Evolutionary conservation across 257 asterid species (phyloP).

Genomic region (Leonotis leonurus): DNA sequence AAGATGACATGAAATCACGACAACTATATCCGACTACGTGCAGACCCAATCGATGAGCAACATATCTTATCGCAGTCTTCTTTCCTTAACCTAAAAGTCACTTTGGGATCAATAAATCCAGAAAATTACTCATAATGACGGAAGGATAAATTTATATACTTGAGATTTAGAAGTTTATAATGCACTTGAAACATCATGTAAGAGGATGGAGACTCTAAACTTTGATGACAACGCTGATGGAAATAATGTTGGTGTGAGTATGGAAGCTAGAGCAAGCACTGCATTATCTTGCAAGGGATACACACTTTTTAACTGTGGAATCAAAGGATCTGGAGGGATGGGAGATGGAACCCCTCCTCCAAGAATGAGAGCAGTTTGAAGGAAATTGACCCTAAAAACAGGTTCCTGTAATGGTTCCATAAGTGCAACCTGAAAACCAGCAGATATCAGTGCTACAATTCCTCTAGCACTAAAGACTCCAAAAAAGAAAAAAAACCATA

Average conservation of each 20-base stretch:
- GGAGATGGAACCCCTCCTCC: slow-evolving; percentile 83
- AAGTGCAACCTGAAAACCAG: slow-evolving; percentile 59
- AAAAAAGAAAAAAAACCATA: slow-evolving; percentile 2
- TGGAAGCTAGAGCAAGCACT: slow-evolving; percentile 60
- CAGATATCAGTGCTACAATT: neutral
- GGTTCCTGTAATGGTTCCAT: slow-evolving; percentile 83
- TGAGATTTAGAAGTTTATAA: slow-evolving; percentile 17
- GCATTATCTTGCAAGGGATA: slow-evolving; percentile 61
- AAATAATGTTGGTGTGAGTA: slow-evolving; percentile 74
- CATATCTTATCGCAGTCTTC: slow-evolving; percentile 73
- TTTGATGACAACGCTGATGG: slow-evolving; percentile 78
- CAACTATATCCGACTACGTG: slow-evolving; percentile 92
- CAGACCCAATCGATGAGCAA: slow-evolving; percentile 81
- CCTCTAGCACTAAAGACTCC: slow-evolving; percentile 6
- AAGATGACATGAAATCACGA: slow-evolving; percentile 63
- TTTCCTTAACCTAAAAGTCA: slow-evolving; percentile 76
- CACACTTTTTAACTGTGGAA: slow-evolving; percentile 32
- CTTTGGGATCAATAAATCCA: slow-evolving; percentile 17
- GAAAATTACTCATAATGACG: neutral
- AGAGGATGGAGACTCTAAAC: slow-evolving; percentile 72
- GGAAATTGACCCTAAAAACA: slow-evolving; percentile 63
- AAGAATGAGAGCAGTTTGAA: slow-evolving; percentile 85
- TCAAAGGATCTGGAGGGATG: slow-evolving; percentile 63
- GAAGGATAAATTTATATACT: neutral
- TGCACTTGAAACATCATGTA: slow-evolving; percentile 79